phyloP scores from a whole-genome alignment of 176 grass and related monocot species.

The Urochloa ruziziensis region DNA sequence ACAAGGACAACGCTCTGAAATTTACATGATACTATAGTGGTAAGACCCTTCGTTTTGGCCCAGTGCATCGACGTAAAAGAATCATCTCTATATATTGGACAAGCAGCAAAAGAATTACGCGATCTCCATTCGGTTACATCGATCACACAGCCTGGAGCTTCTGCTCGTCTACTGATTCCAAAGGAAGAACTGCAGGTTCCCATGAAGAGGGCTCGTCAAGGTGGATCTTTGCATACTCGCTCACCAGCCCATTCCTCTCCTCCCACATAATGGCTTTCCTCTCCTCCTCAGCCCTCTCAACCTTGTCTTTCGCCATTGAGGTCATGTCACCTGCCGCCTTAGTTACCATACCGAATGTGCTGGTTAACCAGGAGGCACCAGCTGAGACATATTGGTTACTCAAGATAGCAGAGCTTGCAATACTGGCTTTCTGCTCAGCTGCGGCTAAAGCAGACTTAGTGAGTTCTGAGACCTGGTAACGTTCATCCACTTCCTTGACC shows the following conservation, averaged over 20 bases:
- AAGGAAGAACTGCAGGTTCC: slow-evolving; percentile 66
- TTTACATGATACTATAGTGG: slow-evolving; percentile 36
- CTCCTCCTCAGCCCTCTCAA: slow-evolving; percentile 84
- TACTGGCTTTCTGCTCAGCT: slow-evolving; percentile 83
- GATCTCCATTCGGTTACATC: background rate
- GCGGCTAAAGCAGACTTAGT: slow-evolving; percentile 67
- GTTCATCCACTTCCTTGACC: slow-evolving; percentile 80
- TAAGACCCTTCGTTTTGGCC: background rate
- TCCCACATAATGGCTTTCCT: slow-evolving; percentile 72
- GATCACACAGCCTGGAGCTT: slow-evolving; percentile 62
- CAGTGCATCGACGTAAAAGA: slow-evolving; percentile 4
- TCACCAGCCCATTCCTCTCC: slow-evolving; percentile 74
- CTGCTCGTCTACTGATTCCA: slow-evolving; percentile 80
- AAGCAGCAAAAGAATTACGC: slow-evolving; percentile 38
- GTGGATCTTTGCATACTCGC: slow-evolving; percentile 76
- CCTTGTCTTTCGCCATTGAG: slow-evolving; percentile 82
- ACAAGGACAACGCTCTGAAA: slow-evolving; percentile 19
- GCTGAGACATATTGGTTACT: slow-evolving; percentile 80
- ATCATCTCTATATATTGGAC: slow-evolving; percentile 38
- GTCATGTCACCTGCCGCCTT: slow-evolving; percentile 84
- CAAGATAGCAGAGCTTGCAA: slow-evolving; percentile 72
- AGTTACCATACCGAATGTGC: slow-evolving; percentile 64
- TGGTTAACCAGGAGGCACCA: slow-evolving; percentile 83
- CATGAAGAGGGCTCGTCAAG: slow-evolving; percentile 69
- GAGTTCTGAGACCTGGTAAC: slow-evolving; percentile 76